Percentiles rank a stretch among this genome's conserved stretches.
phyloP scores from a whole-genome alignment of 2,329 filamentous ascomycete species.

The Colletotrichum camelliae region DNA sequence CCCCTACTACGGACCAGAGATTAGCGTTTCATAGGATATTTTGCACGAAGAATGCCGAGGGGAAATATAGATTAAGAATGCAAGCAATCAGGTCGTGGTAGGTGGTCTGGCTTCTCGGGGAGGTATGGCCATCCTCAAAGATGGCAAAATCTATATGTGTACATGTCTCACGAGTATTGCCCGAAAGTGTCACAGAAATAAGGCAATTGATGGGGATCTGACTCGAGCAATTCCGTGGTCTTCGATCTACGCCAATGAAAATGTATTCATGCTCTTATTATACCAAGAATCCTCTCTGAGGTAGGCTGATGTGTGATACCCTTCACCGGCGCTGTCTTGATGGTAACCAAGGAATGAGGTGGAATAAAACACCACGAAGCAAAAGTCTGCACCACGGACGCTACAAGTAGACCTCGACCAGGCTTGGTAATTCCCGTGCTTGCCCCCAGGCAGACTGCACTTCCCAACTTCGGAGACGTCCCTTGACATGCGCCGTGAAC shows the following conservation, averaged over 20 bases:
- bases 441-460: background rate
- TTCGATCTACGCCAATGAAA: background rate
- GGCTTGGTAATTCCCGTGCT: background rate
- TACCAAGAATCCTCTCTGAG: no score
- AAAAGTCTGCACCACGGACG: background rate
- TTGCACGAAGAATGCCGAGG: background rate
- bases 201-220: no score
- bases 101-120: no score
- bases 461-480: background rate
- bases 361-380: background rate
- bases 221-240: no score
- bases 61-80: rapidly evolving
- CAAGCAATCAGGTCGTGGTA: rapidly evolving
- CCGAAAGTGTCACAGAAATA: no score
- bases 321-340: background rate
- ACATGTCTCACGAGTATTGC: no score
- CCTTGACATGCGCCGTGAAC: background rate
- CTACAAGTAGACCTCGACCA: background rate
- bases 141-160: no score
- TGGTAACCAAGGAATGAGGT: background rate
- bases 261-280: background rate
- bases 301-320: no score
- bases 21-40: background rate
- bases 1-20: background rate
- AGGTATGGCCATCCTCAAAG: no score